phyloP scores from a whole-genome alignment of 306 rosid species.

The Lablab purpureus region DNA sequence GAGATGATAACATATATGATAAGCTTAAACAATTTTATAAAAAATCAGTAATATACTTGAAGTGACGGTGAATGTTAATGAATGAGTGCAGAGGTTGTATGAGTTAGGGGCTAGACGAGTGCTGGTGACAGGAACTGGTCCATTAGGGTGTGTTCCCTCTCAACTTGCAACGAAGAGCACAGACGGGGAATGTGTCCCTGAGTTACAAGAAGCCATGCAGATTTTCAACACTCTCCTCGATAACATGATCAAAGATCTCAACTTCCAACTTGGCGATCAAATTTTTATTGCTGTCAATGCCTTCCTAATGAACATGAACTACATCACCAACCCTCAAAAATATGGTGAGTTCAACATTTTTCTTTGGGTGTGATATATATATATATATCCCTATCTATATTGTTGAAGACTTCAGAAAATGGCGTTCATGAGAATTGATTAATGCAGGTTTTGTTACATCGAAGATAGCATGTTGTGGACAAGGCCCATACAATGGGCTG shows the following conservation, averaged over 20 bases:
- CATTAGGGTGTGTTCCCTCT: conserved; percentile 55
- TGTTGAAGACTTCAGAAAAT: too few relatives aligned
- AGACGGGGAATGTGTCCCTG: conserved; percentile 52
- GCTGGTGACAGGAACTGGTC: conserved; percentile 60
- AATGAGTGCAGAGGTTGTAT: conserved; percentile 38
- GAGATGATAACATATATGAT: too few relatives aligned
- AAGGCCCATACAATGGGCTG: conserved; percentile 63
- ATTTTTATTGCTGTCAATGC: conserved; percentile 52
- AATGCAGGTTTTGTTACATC: conserved; percentile 59
- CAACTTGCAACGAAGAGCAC: conserved; percentile 52
- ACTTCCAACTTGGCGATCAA: conserved; percentile 40
- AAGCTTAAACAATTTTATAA: too few relatives aligned
- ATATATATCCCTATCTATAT: too few relatives aligned
- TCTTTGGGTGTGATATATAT: too few relatives aligned
- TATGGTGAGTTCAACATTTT: conserved; percentile 45
- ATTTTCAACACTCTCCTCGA: conserved; percentile 46
- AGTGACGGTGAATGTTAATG: too few relatives aligned
- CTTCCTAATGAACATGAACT: conserved; percentile 42
- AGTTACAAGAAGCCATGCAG: conserved; percentile 46
- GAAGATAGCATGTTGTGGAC: conserved; percentile 69
- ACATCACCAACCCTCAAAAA: conserved; percentile 48
- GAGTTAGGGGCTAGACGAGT: conserved; percentile 57
- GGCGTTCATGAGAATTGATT: background rate
- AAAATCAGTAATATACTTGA: too few relatives aligned
- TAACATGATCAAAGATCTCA: conserved; percentile 52